Percentiles rank a stretch among this genome's conserved stretches.
Conservation (phyloP, 2,329 filamentous ascomycete species). For the Leptographium procerum region DNA sequence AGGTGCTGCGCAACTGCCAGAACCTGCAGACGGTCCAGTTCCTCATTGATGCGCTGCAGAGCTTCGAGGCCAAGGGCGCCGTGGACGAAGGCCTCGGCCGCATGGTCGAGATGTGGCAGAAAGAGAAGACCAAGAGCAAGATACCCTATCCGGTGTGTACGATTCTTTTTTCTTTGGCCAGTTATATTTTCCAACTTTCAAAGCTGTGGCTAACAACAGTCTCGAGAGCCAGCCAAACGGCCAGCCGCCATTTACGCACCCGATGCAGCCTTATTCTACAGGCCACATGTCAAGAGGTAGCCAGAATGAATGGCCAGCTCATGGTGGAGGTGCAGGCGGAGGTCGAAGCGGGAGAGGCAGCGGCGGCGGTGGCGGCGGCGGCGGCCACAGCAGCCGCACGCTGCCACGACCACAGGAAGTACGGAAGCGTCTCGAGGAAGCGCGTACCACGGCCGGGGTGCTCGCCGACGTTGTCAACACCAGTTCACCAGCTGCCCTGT, state of each 20-base stretch:
- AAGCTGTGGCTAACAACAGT: not conserved
- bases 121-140: conserved; percentile 61
- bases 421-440: conserved; percentile 75
- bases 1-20: conserved; percentile 57
- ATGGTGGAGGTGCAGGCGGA: not conserved
- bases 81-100: conserved; percentile 61
- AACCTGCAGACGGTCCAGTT: conserved; percentile 76
- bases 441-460: conserved; percentile 78
- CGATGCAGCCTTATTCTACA: not conserved
- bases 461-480: conserved; percentile 86
- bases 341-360: not conserved
- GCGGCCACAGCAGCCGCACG: conserved; percentile 30
- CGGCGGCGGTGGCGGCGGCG: conserved; percentile 17
- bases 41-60: conserved; percentile 73
- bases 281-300: not conserved
- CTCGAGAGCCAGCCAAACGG: not conserved
- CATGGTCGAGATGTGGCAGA: conserved; percentile 80
- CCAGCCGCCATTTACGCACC: not conserved
- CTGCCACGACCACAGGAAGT: conserved; percentile 67
- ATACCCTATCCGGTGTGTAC: conserved; percentile 24
- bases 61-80: conserved; percentile 59
- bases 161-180: not conserved
- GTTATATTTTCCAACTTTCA: not conserved
- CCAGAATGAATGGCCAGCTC: not conserved
- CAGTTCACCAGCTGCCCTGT: conserved; percentile 64